These are phyloP conservation scores for Fusarium continuum DNA, from an alignment of 2,329 filamentous ascomycete genomes.

Conservation along the genomic window DNA sequence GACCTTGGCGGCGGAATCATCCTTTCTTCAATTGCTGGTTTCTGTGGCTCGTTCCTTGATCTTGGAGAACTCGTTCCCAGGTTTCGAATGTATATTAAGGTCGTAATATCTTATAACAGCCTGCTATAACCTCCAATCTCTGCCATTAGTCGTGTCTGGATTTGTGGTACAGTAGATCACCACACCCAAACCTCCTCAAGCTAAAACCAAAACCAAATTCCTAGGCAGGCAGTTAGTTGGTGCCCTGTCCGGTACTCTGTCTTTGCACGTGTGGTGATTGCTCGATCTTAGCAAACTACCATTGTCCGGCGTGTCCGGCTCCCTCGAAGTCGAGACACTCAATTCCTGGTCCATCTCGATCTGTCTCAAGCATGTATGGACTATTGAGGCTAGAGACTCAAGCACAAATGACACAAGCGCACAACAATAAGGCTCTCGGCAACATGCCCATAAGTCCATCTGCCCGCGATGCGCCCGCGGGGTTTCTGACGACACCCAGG, in stretches of 20 bases:
- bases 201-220: conserved; percentile 13
- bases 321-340: background rate
- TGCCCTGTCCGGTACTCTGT: conserved; percentile 16
- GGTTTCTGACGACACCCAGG: background rate
- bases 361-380: conserved; percentile 1
- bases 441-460: background rate
- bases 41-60: conserved; percentile 24
- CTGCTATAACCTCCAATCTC: conserved; percentile 17
- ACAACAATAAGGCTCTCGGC: background rate
- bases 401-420: conserved; percentile 25
- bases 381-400: conserved; percentile 21
- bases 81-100: conserved; percentile 31
- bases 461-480: background rate
- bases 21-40: conserved; percentile 13
- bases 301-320: conserved; percentile 18
- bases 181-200: conserved; percentile 19
- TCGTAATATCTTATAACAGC: conserved; percentile 17
- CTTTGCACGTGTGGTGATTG: conserved; percentile 26
- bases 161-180: conserved; percentile 13
- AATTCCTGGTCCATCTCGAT: conserved; percentile 28
- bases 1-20: conserved; percentile 14
- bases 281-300: conserved; percentile 5
- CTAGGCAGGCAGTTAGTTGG: conserved; percentile 1
- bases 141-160: background rate
- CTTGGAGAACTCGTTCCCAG: conserved; percentile 12